Percentiles rank a stretch among this genome's conserved stretches.
Conservation (phyloP, 2,329 filamentous ascomycete genomes). For the Exophiala sideris region DNA sequence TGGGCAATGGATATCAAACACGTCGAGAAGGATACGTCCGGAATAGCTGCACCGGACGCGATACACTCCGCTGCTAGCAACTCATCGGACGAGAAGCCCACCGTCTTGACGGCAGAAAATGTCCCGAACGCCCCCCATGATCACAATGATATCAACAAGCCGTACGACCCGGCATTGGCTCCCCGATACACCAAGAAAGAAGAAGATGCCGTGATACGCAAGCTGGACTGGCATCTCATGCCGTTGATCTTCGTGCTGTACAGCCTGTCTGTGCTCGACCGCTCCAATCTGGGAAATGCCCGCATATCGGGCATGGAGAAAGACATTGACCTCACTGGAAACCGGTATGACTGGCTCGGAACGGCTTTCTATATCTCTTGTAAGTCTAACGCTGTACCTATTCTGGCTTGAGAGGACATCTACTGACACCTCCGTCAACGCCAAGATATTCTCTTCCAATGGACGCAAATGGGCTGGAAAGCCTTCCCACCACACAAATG, state of each 20-base stretch:
- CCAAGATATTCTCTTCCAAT: slow-evolving; percentile 30
- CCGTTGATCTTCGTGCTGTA: slow-evolving; percentile 26
- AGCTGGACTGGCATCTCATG: slow-evolving; percentile 28
- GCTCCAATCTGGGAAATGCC: slow-evolving; percentile 55
- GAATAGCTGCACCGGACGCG: background rate
- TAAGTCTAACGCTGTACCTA: slow-evolving; percentile 20
- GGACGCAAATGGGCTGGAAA: slow-evolving; percentile 30
- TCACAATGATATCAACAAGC: slow-evolving; percentile 13
- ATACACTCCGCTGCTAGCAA: slow-evolving; percentile 1
- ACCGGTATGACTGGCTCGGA: slow-evolving; percentile 50
- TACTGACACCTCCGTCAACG: background rate
- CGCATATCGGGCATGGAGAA: slow-evolving; percentile 52
- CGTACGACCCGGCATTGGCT: slow-evolving; percentile 9
- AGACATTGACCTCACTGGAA: slow-evolving; percentile 47
- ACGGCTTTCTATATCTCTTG: slow-evolving; percentile 55
- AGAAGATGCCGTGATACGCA: slow-evolving; percentile 22
- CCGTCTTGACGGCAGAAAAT: slow-evolving; percentile 12
- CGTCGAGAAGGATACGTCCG: background rate
- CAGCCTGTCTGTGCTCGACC: slow-evolving; percentile 42
- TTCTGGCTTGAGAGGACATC: background rate
- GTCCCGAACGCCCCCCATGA: background rate
- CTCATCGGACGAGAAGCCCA: slow-evolving; percentile 14
- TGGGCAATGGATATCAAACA: background rate
- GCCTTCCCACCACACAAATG: slow-evolving; percentile 30
- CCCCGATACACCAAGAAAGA: slow-evolving; percentile 19